phyloP scores from a whole-genome alignment of 768 basidiomycete genomes.

The Glaciozyma antarctica region DNA sequence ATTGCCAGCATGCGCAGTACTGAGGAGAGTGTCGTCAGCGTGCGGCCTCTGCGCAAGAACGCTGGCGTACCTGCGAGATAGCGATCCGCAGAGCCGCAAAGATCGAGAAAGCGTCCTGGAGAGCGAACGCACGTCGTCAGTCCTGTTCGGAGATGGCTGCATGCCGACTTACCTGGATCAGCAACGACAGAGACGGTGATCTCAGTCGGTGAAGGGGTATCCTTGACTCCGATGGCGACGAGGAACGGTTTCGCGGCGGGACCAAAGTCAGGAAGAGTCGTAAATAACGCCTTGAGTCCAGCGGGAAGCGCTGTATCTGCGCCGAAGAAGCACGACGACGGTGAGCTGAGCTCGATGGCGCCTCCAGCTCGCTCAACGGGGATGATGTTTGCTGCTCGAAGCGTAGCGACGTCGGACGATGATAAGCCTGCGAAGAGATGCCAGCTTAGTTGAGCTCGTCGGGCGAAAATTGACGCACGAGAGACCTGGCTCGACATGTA shows the following conservation, averaged over 20 bases:
- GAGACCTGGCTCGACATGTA: constrained; percentile 30
- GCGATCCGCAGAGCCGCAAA: constrained; percentile 51
- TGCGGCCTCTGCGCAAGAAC: not conserved
- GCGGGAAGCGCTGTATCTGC: constrained; percentile 19
- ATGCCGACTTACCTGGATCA: constrained; percentile 51
- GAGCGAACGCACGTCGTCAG: too few relatives aligned
- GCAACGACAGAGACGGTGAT: constrained; percentile 59
- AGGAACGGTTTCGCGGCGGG: constrained; percentile 70
- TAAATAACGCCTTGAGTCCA: constrained; percentile 16
- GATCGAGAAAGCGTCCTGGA: constrained; percentile 46
- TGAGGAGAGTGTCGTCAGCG: not conserved
- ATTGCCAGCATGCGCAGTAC: constrained; percentile 82
- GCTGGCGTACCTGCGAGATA: constrained; percentile 19
- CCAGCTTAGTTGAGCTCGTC: not conserved
- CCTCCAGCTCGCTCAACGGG: constrained; percentile 11
- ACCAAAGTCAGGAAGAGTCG: constrained; percentile 56
- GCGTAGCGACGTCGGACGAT: constrained; percentile 8
- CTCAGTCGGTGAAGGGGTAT: constrained; percentile 55
- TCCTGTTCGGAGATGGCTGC: too few relatives aligned
- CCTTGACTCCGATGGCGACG: constrained; percentile 73
- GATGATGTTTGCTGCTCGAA: constrained; percentile 19
- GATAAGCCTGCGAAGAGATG: constrained; percentile 7
- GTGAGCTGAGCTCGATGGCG: constrained; percentile 52
- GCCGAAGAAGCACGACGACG: constrained; percentile 66
- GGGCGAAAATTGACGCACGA: not conserved